Percentiles rank a stretch among this genome's conserved stretches.
Conservation (phyloP, 1,284 basidiomycete genomes). For the Leccinum subspadiceum region DNA sequence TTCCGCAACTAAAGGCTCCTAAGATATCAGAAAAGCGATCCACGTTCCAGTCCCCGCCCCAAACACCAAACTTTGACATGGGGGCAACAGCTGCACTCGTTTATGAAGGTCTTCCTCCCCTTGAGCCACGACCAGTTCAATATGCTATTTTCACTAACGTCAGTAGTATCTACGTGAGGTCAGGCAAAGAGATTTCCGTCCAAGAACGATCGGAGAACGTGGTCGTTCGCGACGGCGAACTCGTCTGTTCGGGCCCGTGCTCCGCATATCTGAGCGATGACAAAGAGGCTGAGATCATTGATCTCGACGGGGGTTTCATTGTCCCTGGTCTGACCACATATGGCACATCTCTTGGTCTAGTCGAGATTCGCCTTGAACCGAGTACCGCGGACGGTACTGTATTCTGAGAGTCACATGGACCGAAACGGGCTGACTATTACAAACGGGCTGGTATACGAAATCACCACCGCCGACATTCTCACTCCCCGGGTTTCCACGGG, state of each 20-base stretch:
- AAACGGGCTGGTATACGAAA: too few species aligned
- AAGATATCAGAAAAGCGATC: slow-evolving; percentile 31
- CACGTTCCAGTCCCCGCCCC: slow-evolving; percentile 34
- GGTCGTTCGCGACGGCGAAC: slow-evolving; percentile 43
- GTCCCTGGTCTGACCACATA: slow-evolving; percentile 61
- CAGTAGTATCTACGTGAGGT: slow-evolving; percentile 12
- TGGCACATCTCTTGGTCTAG: slow-evolving; percentile 61
- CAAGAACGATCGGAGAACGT: slow-evolving; percentile 35
- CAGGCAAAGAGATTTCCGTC: slow-evolving; percentile 8
- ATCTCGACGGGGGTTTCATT: slow-evolving; percentile 48
- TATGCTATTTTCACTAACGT: slow-evolving; percentile 22
- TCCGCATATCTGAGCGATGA: slow-evolving; percentile 23
- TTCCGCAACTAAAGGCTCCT: slow-evolving; percentile 52
- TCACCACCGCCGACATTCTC: too few species aligned
- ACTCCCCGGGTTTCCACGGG: too few species aligned
- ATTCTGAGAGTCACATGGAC: slow-evolving; percentile 18
- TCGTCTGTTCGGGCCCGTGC: slow-evolving; percentile 38
- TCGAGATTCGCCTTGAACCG: slow-evolving; percentile 62
- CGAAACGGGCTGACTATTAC: too few species aligned
- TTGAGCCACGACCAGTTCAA: slow-evolving; percentile 37
- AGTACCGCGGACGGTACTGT: slow-evolving; percentile 65
- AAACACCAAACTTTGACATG: slow-evolving; percentile 57
- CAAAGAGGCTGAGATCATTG: slow-evolving; percentile 28
- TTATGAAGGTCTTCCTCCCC: slow-evolving; percentile 66
- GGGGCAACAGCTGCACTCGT: slow-evolving; percentile 51